Base-by-base conservation (phyloP, 371 early-diverging fungal genomes). In the Chytridium lagenaria region DNA sequence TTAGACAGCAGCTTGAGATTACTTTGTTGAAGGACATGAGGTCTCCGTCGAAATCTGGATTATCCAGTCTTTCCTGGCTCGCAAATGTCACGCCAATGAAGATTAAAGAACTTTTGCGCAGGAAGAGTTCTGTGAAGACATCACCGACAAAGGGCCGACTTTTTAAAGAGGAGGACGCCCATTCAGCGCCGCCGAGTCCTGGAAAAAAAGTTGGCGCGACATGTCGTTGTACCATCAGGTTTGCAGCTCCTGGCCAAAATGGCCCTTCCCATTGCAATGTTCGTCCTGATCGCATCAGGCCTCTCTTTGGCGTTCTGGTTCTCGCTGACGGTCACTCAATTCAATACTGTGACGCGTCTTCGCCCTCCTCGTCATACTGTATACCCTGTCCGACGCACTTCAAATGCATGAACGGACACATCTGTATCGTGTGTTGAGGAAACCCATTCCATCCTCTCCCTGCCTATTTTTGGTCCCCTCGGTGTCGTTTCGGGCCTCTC, bases 1-100 rank as follows among this genome's bases (percentile, higher is more conserved):
- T 71, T 0, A 71, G 61, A 44, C 64, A 71, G 34, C 49, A 37
- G 5, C 37, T 71, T 2, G 55, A 55, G 30, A 7, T 55, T 16
- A 55, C 10, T 26, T 28, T 55, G 23, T 7, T 16, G 23, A 55
- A 55, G 55, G 55, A 28, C 16, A 7, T 55, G 16, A 26, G 10
- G 16, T 7, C 10, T 7, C 10, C 55, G 16, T 19, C 19, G 7
- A 44, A 44, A 19, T 19, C 44, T 12, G 44, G 44, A 44, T 26
- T 5, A 26, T 16, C 23, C n/a, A n/a, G n/a, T 7, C 55, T 55
- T 16, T 5, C 55, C 26, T 16, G 55, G 10, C 26, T 26, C 5
- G 10, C 16, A 28, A 26, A 7, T 10, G 26, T 7, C 26, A 23
- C 55, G 5, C 55, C 55, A 15, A 7, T 16, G 26, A 55, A 55